Base-by-base conservation (phyloP, 176 grass and related monocot species). In the Hordeum marinum region DNA sequence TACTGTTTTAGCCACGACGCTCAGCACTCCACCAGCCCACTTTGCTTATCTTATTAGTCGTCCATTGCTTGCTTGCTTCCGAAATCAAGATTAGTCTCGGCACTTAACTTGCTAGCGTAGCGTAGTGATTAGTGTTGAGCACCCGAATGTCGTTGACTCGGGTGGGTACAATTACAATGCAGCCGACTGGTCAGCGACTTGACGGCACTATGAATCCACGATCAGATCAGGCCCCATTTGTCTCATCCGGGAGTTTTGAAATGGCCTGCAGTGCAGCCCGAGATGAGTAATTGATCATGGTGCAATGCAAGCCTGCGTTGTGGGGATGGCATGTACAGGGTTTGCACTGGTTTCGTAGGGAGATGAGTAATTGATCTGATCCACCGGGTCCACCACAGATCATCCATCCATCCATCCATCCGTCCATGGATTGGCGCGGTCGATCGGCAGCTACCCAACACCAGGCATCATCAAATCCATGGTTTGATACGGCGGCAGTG, bases 331-430 rank as follows among this genome's bases (percentile, higher is more conserved):
- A 37, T 79, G 88, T 17, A 90, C 84, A 90, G 79, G 62, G 36
- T 62, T 61, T 71, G 71, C 83, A 63, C 63, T 63, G 75, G 65
- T 48, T 46, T 60, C 77, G 65, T 58, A 86, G 84, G 66, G 75
- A 83, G 46, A 75, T 80, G 80, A 87, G 67, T 87, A 84, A 90
- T 90, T 90, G 80, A 27, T 54, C 21, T 60, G 79, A 78, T 79
- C 42, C n/a, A 4, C 15, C 26, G 45, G 89, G 89, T 55, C 89
- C 89, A 79, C 84, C 59, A 21, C 18, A 7, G 14, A 71, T 71
- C 67, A 86, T 86, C 79, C 67, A 83, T 86, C 88, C 66, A 86
- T 86, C 88, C 66, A 86, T 86, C 88, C 66, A 83, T 86, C 88
- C 42, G 12, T 42, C 11, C 70, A 15, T 55, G 25, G 23, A 70